Evolutionary conservation across 169 alveolate genomes (phyloP), one percentile per base, ranked within the genome.

Genomic region (Plasmodium adleri): DNA sequence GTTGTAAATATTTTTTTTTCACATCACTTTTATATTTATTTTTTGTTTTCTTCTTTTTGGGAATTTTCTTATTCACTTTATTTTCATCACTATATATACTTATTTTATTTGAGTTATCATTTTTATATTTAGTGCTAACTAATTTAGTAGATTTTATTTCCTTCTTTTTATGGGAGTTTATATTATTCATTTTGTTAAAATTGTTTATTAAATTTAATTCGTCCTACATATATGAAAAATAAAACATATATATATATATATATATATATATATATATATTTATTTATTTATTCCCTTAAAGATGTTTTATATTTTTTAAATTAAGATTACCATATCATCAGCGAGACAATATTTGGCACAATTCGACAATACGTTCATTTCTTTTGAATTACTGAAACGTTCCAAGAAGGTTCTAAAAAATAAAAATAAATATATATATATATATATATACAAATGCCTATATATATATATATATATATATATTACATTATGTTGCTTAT

Each of bases 281-380:
- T 32, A 32, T 32, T 4, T 32, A 32, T 32, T 4, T 32, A 32
- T 32, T 32, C 8, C 4, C 43, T 32, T 32, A 0, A 32, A 4
- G 45, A 4, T 3, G 8, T 32, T 32, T 32, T 32, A 32, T 4
- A 32, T 5, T 32, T 32, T 32, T 32, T 1, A 32, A 32, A 32
- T 32, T 32, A 32, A 32, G 22, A 32, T 32, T 28, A 66, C 50
- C 73, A n/a, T 5, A 80, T 80, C 83, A 72, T 80, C 90, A 26
- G 70, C 63, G 17, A 80, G 83, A 17, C 73, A 80, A 15, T 56
- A 80, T 72, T 62, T 67, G 8, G 83, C 80, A 43, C 90, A 80
- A 4, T 68, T 54, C 12, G 73, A 17, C 5, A 80, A 20, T 52
- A 80, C 6, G 20, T 32, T 72, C 24, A 80, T 15, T 0, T 47